Conservation (phyloP, 176 grass and related monocot genomes). For the Rhynchospora pubera region DNA sequence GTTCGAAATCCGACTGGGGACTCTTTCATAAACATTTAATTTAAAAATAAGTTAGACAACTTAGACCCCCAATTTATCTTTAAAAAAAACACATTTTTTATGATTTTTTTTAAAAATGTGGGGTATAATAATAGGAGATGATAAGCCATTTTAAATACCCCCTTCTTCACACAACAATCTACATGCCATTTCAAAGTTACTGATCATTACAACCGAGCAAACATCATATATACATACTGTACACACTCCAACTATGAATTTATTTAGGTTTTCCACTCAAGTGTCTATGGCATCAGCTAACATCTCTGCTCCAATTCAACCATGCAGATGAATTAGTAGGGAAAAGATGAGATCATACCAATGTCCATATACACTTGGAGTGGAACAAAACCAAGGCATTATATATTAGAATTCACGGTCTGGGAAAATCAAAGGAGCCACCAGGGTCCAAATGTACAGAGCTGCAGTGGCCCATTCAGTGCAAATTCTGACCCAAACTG, state of each 20-base stretch:
- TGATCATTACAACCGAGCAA: background rate
- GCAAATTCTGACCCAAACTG: slow-evolving; percentile 86
- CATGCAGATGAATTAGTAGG: background rate
- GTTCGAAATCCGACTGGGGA: no score
- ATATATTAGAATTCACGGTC: slow-evolving; percentile 70
- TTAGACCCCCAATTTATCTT: no score
- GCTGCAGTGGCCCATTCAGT: slow-evolving; percentile 69
- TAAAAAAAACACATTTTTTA: no score
- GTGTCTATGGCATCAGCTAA: background rate
- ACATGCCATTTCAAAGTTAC: background rate
- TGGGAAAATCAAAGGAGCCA: slow-evolving; percentile 66
- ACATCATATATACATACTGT: background rate
- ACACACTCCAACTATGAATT: background rate
- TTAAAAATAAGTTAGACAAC: no score
- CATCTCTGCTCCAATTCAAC: background rate
- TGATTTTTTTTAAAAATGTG: no score
- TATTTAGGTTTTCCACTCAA: background rate
- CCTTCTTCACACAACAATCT: background rate
- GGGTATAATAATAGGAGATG: no score
- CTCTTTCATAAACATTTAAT: no score
- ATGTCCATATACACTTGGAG: background rate
- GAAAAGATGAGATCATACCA: background rate
- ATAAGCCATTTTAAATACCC: background rate
- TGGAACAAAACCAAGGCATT: background rate
- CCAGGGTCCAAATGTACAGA: slow-evolving; percentile 77